Evolutionary conservation across 1,284 basidiomycete species (phyloP), one percentile per base, ranked within the genome.

Genomic region (Nidula niveotomentosa): DNA sequence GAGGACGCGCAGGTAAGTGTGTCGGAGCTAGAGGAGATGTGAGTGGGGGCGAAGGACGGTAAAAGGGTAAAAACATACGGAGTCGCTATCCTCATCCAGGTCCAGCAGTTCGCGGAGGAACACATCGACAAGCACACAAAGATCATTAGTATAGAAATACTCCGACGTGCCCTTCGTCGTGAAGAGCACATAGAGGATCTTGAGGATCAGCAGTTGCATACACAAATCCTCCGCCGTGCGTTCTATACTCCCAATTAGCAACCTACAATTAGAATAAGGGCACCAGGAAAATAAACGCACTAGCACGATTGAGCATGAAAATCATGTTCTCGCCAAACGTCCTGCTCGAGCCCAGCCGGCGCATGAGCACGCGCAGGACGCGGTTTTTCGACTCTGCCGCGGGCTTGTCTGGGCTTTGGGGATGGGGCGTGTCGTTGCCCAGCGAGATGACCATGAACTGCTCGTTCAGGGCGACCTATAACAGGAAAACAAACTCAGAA

Each of bases 281-380:
- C 18, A n/a, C 9, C 43, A 46, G 15, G 7, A 35, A 52, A 6
- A 23, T n/a, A 12, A 1, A 82, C 90, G 65, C 65, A 94, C 93
- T 80, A 47, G 95, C 92, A 56, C 96, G 87, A 66, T 99, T 99
- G 44, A 99, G 78, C 90, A 99, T 99, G 70, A 98, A 99, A 59
- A 99, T 98, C 78, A 99, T 85, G 66, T 98, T 99, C 74, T 96
- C 95, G 12, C 95, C 95, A 70, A 99, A 98, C 0, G 96, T 98
- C 75, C 94, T 94, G 71, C 88, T 93, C 9, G 85, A 86, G 7
- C 91, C 88, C 36, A 94, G 71, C 12, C 96, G 85, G 23, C 89
- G 79, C 79, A 93, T 91, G 33, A 99, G 78, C 0, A 96, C 87
- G 23, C 85, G 79, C 39, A 98, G 73, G 0, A 98, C 89, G 13